These are phyloP conservation scores for Azolla pinnata DNA, from an alignment of 75 land plant species.

Conservation along the genomic window DNA sequence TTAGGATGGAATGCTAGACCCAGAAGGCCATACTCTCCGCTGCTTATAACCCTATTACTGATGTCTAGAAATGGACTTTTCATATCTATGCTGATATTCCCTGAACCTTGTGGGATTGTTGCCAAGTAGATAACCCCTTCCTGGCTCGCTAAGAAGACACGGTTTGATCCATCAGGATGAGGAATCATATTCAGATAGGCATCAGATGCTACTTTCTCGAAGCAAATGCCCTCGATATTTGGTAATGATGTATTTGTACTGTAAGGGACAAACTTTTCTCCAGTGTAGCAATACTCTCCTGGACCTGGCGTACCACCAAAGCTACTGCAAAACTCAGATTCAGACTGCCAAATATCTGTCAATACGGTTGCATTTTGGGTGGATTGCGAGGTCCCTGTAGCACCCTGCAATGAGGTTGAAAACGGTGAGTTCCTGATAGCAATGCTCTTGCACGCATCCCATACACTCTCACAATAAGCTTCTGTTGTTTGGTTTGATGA, in stretches of 20 bases:
- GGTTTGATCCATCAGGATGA: conserved; percentile 90
- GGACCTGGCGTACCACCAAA: conserved; percentile 39
- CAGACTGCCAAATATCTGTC: conserved; percentile 40
- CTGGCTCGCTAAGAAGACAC: conserved; percentile 62
- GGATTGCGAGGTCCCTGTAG: conserved; percentile 10
- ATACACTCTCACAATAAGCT: conserved; percentile 52
- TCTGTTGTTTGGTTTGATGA: conserved; percentile 13
- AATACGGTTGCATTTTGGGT: conserved; percentile 35
- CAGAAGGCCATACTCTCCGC: conserved; percentile 60
- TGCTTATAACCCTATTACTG: conserved; percentile 37
- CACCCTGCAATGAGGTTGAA: conserved; percentile 26
- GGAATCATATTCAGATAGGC: conserved; percentile 53
- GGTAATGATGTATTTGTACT: conserved; percentile 19
- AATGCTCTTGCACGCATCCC: conserved; percentile 68
- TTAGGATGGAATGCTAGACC: conserved; percentile 85
- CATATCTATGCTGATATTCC: conserved; percentile 36
- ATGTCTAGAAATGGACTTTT: conserved; percentile 64
- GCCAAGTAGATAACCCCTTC: conserved; percentile 60
- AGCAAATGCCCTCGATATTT: conserved; percentile 50
- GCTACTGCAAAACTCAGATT: conserved; percentile 50
- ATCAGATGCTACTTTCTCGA: conserved; percentile 62
- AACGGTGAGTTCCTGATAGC: conserved; percentile 64
- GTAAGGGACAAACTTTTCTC: conserved; percentile 27
- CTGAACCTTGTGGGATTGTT: conserved; percentile 46
- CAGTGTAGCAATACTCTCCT: conserved; percentile 55